Evolutionary conservation across 75 land plant genomes (phyloP).

Genomic region (Sequoia sempervirens): DNA sequence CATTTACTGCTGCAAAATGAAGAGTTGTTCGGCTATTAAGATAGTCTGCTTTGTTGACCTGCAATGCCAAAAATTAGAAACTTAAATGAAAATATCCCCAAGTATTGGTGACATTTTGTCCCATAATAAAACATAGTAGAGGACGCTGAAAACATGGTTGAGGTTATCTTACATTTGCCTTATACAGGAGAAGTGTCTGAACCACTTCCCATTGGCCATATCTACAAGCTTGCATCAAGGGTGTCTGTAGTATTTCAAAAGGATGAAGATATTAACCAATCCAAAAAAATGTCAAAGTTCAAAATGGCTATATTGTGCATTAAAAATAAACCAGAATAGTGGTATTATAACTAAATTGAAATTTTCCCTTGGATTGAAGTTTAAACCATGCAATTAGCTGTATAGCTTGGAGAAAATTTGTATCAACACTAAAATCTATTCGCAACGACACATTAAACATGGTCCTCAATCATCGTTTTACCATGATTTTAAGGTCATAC

Average conservation of each 20-base stretch:
- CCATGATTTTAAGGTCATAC: background rate
- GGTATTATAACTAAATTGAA: background rate
- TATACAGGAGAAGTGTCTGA: constrained; percentile 72
- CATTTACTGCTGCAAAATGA: too few species aligned
- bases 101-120: background rate
- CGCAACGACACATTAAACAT: background rate
- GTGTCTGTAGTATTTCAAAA: constrained; percentile 50
- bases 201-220: constrained; percentile 98
- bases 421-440: too few species aligned
- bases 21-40: too few species aligned
- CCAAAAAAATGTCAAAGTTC: background rate
- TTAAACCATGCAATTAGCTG: background rate
- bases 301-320: too few species aligned
- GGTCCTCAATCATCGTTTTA: background rate
- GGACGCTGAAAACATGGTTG: background rate
- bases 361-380: background rate
- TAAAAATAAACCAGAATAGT: background rate
- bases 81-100: too few species aligned
- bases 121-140: background rate
- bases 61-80: too few species aligned
- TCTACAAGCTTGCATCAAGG: too few species aligned
- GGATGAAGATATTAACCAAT: background rate
- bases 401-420: too few species aligned
- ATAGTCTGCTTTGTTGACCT: too few species aligned
- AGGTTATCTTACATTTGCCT: too few species aligned